Evolutionary conservation across 345 rosid genomes (phyloP).

Genomic region (Kernera saxatilis): DNA sequence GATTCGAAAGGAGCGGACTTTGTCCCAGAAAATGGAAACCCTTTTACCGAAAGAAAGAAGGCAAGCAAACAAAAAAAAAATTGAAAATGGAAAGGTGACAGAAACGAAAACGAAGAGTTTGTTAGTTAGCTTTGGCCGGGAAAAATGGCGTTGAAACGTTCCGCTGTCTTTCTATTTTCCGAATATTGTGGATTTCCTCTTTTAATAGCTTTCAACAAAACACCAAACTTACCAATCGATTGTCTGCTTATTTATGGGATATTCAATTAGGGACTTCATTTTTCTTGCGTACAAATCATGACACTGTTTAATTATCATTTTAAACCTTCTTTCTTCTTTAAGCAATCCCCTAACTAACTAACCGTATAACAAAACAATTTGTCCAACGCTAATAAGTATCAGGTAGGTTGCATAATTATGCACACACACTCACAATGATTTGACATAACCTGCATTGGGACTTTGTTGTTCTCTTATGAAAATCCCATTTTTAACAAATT

Average conservation of each 20-base stretch:
- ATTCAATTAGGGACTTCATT: not conserved
- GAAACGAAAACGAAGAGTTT: constrained; percentile 6
- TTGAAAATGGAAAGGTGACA: not conserved
- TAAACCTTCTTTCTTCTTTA: constrained; percentile 9
- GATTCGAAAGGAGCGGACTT: constrained; percentile 9
- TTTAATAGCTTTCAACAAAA: constrained; percentile 10
- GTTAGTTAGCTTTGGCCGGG: constrained; percentile 39
- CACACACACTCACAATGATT: not conserved
- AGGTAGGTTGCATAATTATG: not conserved
- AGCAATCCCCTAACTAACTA: constrained; percentile 19
- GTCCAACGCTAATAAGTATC: not conserved
- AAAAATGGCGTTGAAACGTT: constrained; percentile 74
- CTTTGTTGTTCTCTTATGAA: not conserved
- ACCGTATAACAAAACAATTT: not conserved
- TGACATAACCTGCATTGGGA: not conserved
- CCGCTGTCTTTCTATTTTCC: constrained; percentile 31
- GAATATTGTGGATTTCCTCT: constrained; percentile 14
- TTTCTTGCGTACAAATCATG: constrained; percentile 9
- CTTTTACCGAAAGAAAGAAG: constrained; percentile 9
- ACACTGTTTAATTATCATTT: not conserved
- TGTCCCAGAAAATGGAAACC: constrained; percentile 25
- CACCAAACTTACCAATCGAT: constrained; percentile 16
- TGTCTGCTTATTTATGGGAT: constrained; percentile 14
- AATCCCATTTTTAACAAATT: not conserved
- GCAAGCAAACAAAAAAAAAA: not conserved